phyloP scores from a whole-genome alignment of 805 yeast species.

The Schwanniomyces yamadae region DNA sequence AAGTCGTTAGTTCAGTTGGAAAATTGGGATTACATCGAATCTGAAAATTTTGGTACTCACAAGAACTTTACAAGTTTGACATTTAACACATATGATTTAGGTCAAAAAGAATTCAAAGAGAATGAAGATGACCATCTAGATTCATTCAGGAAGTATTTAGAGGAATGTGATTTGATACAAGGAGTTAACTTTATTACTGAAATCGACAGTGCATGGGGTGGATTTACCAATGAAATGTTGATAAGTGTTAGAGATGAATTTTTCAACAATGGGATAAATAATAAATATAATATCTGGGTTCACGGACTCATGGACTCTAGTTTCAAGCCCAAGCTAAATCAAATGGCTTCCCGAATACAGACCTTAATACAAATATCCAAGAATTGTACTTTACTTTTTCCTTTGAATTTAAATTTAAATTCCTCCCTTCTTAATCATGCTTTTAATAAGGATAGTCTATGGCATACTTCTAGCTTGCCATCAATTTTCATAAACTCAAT shows the following conservation, averaged over 20 bases:
- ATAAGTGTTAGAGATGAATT: conserved; percentile 68
- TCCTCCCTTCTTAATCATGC: conserved; percentile 7
- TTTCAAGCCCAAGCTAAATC: conserved; percentile 3
- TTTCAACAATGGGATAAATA: conserved; percentile 37
- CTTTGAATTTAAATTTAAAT: conserved; percentile 36
- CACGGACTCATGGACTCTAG: conserved; percentile 23
- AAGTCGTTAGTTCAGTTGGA: conserved; percentile 50
- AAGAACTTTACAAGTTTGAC: conserved; percentile 30
- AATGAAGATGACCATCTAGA: conserved; percentile 39
- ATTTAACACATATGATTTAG: conserved; percentile 53
- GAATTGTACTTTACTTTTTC: conserved; percentile 55
- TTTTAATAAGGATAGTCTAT: conserved; percentile 10
- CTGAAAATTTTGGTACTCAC: conserved; percentile 18
- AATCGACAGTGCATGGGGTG: conserved; percentile 82
- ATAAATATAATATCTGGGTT: conserved; percentile 37
- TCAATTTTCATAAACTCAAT: conserved; percentile 30
- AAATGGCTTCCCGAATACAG: conserved; percentile 41
- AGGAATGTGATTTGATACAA: conserved; percentile 68
- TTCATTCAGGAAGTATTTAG: conserved; percentile 62
- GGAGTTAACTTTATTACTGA: conserved; percentile 75
- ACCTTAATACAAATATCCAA: conserved; percentile 46
- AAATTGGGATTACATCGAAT: conserved; percentile 52
- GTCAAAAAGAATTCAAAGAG: conserved; percentile 56
- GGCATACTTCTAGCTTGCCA: conserved; percentile 22
- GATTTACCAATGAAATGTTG: conserved; percentile 56